Conservation (phyloP, 768 basidiomycete genomes). For the Tubosaeta sp. region DNA sequence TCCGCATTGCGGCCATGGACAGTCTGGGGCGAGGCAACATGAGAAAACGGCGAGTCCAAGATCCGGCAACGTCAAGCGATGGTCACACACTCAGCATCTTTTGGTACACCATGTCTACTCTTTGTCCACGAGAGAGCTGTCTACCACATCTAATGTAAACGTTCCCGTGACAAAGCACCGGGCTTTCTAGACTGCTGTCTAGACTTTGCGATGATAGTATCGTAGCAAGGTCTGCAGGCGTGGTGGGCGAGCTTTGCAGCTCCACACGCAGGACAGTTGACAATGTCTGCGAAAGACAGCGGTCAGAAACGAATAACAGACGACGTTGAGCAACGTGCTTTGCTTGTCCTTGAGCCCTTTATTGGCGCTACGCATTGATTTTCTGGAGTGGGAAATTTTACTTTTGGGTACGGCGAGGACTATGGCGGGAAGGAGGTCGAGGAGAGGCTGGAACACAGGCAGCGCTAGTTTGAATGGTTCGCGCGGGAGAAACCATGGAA, state of each 20-base stretch:
- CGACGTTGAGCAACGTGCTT: constrained; percentile 42
- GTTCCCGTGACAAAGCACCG: neutral
- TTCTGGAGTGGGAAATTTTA: constrained; percentile 88
- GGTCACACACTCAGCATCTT: neutral
- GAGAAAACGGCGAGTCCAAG: neutral
- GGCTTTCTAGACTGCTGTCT: constrained; percentile 17
- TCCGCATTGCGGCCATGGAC: constrained; percentile 14
- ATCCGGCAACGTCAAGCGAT: constrained; percentile 1
- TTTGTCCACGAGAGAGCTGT: neutral
- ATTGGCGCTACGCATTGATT: constrained; percentile 91
- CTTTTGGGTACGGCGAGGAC: constrained; percentile 92
- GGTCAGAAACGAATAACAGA: constrained; percentile 4
- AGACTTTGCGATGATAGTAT: constrained; percentile 25
- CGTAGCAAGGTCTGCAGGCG: constrained; percentile 77
- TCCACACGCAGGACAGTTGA: constrained; percentile 88
- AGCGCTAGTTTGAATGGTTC: constrained; percentile 33
- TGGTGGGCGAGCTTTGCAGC: constrained; percentile 85
- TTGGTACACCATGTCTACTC: neutral
- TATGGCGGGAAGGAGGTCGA: constrained; percentile 82
- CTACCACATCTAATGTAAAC: neutral
- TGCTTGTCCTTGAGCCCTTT: constrained; percentile 94
- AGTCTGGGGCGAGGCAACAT: constrained; percentile 22
- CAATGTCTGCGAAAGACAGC: constrained; percentile 58
- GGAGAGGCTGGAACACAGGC: constrained; percentile 43
- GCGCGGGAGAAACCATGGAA: constrained; percentile 22